Percentiles rank a stretch among this genome's conserved stretches.
Evolutionary conservation across 176 grass and related monocot species (phyloP).

Genomic region (Phoenix dactylifera): DNA sequence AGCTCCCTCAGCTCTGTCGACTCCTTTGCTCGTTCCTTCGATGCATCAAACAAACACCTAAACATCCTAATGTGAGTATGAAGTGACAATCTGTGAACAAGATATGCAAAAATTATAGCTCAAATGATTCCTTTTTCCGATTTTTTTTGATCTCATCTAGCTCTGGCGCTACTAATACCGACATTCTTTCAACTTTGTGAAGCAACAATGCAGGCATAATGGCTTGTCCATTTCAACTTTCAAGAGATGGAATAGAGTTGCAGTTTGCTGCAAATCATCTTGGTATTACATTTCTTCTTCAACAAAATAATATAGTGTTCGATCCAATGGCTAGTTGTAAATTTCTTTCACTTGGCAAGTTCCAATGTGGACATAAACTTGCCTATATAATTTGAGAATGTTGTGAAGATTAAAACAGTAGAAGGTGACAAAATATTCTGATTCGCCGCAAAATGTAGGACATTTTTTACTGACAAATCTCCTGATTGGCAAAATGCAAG

Average conservation of each 20-base stretch:
- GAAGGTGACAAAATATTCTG: background rate
- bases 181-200: no score
- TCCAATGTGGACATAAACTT: no score
- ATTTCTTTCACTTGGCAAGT: background rate
- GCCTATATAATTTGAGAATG: no score
- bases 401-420: background rate
- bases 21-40: conserved; percentile 42
- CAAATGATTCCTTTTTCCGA: no score
- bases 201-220: conserved; percentile 30
- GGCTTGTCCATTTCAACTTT: conserved; percentile 15
- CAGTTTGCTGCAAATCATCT: conserved; percentile 29
- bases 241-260: conserved; percentile 22
- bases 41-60: conserved; percentile 40
- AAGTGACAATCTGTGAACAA: background rate
- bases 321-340: background rate
- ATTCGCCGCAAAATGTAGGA: background rate
- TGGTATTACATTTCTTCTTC: conserved; percentile 2
- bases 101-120: no score
- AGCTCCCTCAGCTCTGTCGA: conserved; percentile 57
- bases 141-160: no score
- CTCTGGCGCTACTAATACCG: no score
- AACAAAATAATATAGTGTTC: background rate
- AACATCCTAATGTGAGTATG: conserved; percentile 70
- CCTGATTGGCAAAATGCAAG: conserved; percentile 22
- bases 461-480: conserved; percentile 22